Conservation (phyloP, 2,329 filamentous ascomycete species). For the Aspergillus ustus region DNA sequence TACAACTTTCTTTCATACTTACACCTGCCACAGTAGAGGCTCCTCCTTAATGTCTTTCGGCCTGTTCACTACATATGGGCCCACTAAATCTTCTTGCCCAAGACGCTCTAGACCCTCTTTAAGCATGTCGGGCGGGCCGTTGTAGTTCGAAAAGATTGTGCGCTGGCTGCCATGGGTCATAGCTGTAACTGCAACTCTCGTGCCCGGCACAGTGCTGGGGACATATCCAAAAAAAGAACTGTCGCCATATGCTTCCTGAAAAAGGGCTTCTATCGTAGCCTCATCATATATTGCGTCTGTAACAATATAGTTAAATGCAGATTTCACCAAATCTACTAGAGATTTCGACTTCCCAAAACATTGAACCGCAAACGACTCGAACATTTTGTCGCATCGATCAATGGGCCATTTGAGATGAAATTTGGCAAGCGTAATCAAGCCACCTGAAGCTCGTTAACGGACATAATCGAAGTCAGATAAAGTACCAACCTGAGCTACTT, state of each 20-base stretch:
- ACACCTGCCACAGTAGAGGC: conserved; percentile 8
- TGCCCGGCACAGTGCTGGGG: not conserved
- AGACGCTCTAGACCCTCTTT: not conserved
- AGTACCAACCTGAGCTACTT: conserved; percentile 18
- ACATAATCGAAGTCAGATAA: not conserved
- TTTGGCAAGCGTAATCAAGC: conserved; percentile 13
- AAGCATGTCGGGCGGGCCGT: not conserved
- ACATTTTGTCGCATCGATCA: conserved; percentile 5
- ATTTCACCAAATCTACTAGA: conserved; percentile 5
- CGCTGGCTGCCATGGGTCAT: conserved; percentile 5
- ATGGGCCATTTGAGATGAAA: conserved; percentile 18
- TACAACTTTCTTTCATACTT: not conserved
- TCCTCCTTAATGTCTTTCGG: not conserved
- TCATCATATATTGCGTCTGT: conserved; percentile 18
- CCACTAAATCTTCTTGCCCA: too few relatives aligned
- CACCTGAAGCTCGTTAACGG: not conserved
- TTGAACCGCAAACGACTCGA: conserved; percentile 16
- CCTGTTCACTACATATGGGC: not conserved
- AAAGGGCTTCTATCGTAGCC: conserved; percentile 4
- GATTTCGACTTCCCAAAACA: conserved; percentile 12
- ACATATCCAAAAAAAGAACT: not conserved
- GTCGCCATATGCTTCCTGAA: conserved; percentile 11
- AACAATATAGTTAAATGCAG: conserved; percentile 14
- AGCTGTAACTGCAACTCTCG: not conserved
- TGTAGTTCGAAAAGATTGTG: conserved; percentile 6